Percentiles rank a stretch among this genome's conserved stretches.
Evolutionary conservation across 768 basidiomycete species (phyloP).

Genomic region (Macrolepiota dolichaula): DNA sequence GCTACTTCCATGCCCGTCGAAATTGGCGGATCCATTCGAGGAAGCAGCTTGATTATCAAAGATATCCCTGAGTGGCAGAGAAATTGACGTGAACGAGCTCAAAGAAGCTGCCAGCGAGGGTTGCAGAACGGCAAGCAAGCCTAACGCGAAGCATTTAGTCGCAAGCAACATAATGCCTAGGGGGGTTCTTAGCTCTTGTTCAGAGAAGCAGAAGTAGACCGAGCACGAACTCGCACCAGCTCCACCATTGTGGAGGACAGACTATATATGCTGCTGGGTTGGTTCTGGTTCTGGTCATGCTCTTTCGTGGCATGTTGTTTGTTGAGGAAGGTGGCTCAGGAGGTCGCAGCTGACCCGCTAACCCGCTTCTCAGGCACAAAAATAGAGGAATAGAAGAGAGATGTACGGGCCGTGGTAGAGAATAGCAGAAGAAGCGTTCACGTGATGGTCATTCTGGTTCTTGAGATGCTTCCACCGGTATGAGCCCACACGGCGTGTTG

Average conservation of each 20-base stretch:
- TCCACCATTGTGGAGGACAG: not conserved
- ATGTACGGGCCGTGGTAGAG: not conserved
- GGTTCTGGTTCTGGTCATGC: not conserved
- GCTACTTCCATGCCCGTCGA: conserved; percentile 35
- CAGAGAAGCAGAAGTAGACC: not conserved
- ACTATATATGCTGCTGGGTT: not conserved
- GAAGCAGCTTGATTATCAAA: conserved; percentile 45
- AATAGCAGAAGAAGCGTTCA: not conserved
- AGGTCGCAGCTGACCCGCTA: not conserved
- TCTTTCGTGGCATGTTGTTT: not conserved
- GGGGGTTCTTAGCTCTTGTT: not conserved
- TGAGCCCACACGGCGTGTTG: not conserved
- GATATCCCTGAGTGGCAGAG: conserved; percentile 25
- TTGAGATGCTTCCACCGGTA: not conserved
- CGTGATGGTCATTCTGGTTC: not conserved
- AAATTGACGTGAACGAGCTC: conserved; percentile 19
- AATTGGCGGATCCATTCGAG: conserved; percentile 33
- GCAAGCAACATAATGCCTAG: not conserved
- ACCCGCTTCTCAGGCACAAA: not conserved
- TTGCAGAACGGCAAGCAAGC: not conserved
- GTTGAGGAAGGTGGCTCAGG: not conserved
- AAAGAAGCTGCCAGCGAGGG: not conserved
- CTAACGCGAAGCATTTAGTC: not conserved
- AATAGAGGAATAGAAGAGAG: not conserved
- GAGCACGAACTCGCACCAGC: not conserved